Base-by-base conservation (phyloP, 2,329 filamentous ascomycete genomes). In the Ophiostoma quercus region DNA sequence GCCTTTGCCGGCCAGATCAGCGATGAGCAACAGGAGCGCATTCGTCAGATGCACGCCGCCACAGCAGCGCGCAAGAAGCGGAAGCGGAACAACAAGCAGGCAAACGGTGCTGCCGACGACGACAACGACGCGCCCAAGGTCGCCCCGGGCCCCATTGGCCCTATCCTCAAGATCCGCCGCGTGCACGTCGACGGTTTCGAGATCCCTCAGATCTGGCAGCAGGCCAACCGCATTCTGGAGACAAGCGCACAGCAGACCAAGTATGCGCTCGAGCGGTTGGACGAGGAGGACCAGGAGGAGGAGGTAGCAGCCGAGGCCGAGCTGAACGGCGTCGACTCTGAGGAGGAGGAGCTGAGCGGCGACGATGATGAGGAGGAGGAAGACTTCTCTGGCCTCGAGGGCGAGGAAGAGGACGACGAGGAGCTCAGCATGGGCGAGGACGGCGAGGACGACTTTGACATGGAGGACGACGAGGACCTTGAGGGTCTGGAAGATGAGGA, bases 121-220 rank as follows among this genome's bases (percentile, higher is more conserved):
- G 67, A 41, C n/a, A 54, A 63, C 0, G 60, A 51, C 1, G 43
- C 96, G 77, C 69, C 74, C 88, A 88, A 74, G 88, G 85, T 78
- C 94, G 96, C 82, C 83, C 90, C 73, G 95, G 95, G 82, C 84
- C 91, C 74, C 80, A 84, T 54, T 77, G 79, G 47, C 80, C 84
- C 68, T 79, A 79, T 90, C 1, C 77, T 97, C 73, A 92, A 92
- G 75, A 82, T 97, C 75, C 89, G 91, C 75, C 93, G 91, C 79
- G 82, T 99, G 19, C 91, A 97, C 77, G 83, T 92, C 7, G 88
- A 96, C 70, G 95, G 94, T 0, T 97, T 98, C 75, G 91, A 91
- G 75, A 89, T 91, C 12, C 87, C 89, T 25, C 94, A 98, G 79
- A 89, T 99, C 62, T 99, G 94, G 91, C 92, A 97, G 79, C 95